These are phyloP conservation scores for Tillandsia leiboldiana DNA, from an alignment of 176 grass and related monocot genomes.

Conservation along the genomic window DNA sequence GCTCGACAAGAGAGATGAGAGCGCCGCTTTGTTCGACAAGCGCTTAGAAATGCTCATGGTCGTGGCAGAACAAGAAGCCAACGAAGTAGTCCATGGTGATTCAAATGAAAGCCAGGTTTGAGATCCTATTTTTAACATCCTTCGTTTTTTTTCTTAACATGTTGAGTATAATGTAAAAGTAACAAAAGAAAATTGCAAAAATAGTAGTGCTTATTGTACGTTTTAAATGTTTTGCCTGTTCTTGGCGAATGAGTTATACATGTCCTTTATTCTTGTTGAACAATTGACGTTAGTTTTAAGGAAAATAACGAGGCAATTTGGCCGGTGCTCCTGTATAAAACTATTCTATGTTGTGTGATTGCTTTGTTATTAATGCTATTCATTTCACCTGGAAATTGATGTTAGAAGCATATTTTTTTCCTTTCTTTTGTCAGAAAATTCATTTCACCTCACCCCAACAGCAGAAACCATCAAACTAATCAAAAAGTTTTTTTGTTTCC, in stretches of 20 bases:
- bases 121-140: constrained; percentile 2
- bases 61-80: constrained; percentile 47
- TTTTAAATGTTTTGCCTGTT: not conserved
- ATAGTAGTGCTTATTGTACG: not conserved
- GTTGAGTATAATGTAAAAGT: not conserved
- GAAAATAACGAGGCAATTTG: too few species aligned
- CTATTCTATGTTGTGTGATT: too few species aligned
- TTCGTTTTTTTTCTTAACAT: not conserved
- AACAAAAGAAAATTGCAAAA: not conserved
- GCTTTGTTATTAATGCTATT: too few species aligned
- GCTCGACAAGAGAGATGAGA: constrained; percentile 78
- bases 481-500: too few species aligned
- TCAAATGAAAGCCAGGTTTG: not conserved
- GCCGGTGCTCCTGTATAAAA: too few species aligned
- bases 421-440: too few species aligned
- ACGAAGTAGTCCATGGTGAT: constrained; percentile 17
- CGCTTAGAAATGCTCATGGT: constrained; percentile 70
- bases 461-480: too few species aligned
- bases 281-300: too few species aligned
- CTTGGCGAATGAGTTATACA: not conserved
- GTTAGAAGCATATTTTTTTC: too few species aligned
- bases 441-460: too few species aligned
- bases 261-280: too few species aligned
- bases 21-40: constrained; percentile 65
- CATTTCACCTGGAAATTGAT: too few species aligned